phyloP scores from a whole-genome alignment of 2,329 filamentous ascomycete genomes.

The Parastagonospora nodorum region DNA sequence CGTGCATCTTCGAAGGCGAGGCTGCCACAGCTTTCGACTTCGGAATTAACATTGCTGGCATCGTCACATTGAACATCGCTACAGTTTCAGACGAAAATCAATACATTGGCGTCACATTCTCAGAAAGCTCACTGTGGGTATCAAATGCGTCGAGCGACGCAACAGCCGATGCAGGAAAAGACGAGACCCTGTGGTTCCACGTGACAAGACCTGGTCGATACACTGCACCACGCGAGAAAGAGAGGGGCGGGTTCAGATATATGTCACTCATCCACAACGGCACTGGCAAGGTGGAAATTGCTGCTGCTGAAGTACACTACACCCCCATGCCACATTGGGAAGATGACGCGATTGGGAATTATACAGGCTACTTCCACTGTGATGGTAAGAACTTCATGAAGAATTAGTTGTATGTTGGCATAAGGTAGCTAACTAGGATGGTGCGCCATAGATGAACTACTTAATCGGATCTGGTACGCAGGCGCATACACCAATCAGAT shows the following conservation, averaged over 20 bases:
- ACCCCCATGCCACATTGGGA: slow-evolving; percentile 52
- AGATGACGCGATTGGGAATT: slow-evolving; percentile 43
- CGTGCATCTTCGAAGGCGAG: slow-evolving; percentile 40
- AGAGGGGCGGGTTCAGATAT: slow-evolving; percentile 54
- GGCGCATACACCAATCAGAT: slow-evolving; percentile 48
- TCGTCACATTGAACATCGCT: slow-evolving; percentile 45
- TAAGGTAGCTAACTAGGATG: no score
- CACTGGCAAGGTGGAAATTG: slow-evolving; percentile 48
- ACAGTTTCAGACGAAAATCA: slow-evolving; percentile 40
- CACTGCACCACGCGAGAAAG: slow-evolving; percentile 48
- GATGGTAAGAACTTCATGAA: slow-evolving; percentile 32
- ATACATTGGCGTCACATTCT: slow-evolving; percentile 51
- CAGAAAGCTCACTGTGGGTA: slow-evolving; percentile 55
- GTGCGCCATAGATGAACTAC: slow-evolving; percentile 41
- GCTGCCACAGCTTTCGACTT: slow-evolving; percentile 51
- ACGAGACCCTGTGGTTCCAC: slow-evolving; percentile 56
- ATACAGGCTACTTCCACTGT: slow-evolving; percentile 51
- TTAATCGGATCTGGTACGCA: slow-evolving; percentile 54
- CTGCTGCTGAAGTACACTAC: slow-evolving; percentile 47
- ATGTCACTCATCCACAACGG: slow-evolving; percentile 53
- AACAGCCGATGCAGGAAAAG: slow-evolving; percentile 53
- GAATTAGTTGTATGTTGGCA: no score
- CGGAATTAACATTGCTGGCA: slow-evolving; percentile 49
- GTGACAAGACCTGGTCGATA: slow-evolving; percentile 48
- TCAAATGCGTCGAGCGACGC: slow-evolving; percentile 53